phyloP scores from a whole-genome alignment of 108 stramenopile species.

The Aurantiochytrium sp. region DNA sequence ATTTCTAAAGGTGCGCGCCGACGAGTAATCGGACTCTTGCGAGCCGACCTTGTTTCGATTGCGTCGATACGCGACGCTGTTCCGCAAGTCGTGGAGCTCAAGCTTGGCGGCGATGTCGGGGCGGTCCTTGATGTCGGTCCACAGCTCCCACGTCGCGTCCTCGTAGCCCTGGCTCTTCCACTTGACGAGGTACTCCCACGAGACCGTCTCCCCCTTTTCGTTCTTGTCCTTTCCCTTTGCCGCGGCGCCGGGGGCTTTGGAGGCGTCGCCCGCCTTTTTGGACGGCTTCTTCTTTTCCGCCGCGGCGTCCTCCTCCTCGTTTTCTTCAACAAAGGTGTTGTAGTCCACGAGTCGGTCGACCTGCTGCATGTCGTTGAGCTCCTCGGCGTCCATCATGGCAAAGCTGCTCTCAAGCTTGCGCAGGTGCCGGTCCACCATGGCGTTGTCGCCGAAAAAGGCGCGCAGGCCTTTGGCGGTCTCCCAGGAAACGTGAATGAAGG shows the following conservation, averaged over 20 bases:
- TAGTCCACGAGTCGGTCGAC: slow-evolving; percentile 10
- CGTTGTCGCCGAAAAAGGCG: background rate
- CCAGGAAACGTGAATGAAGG: slow-evolving; percentile 12
- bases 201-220: background rate
- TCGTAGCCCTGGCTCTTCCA: slow-evolving; percentile 91
- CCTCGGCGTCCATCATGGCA: slow-evolving; percentile 24
- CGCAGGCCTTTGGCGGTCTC: slow-evolving; percentile 19
- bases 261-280: background rate
- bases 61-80: background rate
- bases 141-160: slow-evolving; percentile 92
- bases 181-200: slow-evolving; percentile 73
- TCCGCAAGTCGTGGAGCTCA: background rate
- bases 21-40: background rate
- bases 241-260: background rate
- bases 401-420: background rate
- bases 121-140: slow-evolving; percentile 70
- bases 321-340: background rate
- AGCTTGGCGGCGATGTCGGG: background rate
- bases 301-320: background rate
- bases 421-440: background rate
- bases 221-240: background rate
- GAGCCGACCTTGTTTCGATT: background rate
- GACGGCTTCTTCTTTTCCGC: background rate
- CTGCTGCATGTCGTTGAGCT: slow-evolving; percentile 11
- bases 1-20: background rate